Base-by-base conservation (phyloP, 192 early-diverging fungal species). In the Paraglomus brasilianum region DNA sequence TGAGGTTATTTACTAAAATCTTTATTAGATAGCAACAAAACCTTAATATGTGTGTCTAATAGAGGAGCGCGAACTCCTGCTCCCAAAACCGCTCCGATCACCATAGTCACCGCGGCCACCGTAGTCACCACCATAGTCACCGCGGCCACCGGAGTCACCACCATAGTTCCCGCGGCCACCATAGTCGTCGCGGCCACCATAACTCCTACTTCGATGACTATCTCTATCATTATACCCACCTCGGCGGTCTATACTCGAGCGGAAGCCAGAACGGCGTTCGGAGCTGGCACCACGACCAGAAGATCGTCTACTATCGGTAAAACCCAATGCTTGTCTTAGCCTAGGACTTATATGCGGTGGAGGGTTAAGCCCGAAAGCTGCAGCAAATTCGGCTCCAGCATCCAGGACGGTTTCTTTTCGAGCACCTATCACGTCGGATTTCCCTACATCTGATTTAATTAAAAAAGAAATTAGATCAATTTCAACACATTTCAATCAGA, bases 331-430 rank as follows among this genome's bases (percentile, higher is more conserved):
- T 40, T 8, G 62, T 40, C 9, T 62, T 4, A 14, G 43, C 39
- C 17, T 75, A 15, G 10, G 24, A 9, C 4, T 63, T 17, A 78
- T 62, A 11, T 46, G 51, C 1, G 73, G 76, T 41, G 64, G 36
- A 15, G 30, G 30, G 30, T 62, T 50, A 10, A 61, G 21, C 10
- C 77, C 72, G 55, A 84, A 80, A 11, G 72, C 57, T 49, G 53
- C 22, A 10, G 77, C 67, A 45, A 74, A 30, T 17, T 56, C 39
- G 9, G 30, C 9, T n/a, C 62, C 44, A 8, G 24, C 46, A 4
- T 74, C 42, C 19, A 80, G 30, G 21, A 84, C n/a, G 47, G 30
- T 15, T 47, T 48, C 13, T 76, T 1, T 73, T 60, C 45, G 60
- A 48, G 51, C 47, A 43, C 9, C 56, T 40, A 77, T 71, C 44